phyloP scores from a whole-genome alignment of 352 stramenopile genomes.

The Peronospora destructor region DNA sequence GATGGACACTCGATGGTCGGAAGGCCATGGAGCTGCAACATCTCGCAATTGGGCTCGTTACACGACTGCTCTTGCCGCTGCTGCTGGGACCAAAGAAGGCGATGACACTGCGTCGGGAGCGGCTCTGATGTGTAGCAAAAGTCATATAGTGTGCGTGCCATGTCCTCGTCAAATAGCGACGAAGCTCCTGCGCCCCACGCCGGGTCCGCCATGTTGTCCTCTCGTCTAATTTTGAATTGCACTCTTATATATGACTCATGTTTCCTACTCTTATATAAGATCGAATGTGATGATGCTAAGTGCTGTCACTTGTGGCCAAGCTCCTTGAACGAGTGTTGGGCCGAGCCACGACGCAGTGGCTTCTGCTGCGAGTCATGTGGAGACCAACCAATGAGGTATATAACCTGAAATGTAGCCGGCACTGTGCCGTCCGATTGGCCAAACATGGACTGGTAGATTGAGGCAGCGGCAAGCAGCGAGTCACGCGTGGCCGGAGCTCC shows the following conservation, averaged over 20 bases:
- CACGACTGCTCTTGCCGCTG: background rate
- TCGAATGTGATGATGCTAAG: too few species aligned
- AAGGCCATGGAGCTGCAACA: conserved; percentile 3
- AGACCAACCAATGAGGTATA: conserved; percentile 98
- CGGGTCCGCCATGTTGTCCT: conserved; percentile 24
- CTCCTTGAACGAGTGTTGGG: conserved; percentile 59
- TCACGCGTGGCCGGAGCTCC: conserved; percentile 77
- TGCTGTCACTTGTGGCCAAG: conserved; percentile 25
- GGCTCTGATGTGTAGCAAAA: conserved; percentile 15
- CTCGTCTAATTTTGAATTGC: background rate
- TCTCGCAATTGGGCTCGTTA: conserved; percentile 1
- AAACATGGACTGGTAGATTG: conserved; percentile 93
- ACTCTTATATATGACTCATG: background rate
- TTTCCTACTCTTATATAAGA: background rate
- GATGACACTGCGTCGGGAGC: conserved; percentile 4
- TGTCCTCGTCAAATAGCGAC: conserved; percentile 28
- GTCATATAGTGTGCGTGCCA: conserved; percentile 20
- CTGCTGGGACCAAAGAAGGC: background rate
- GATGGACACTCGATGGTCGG: conserved; percentile 6
- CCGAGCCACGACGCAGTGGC: conserved; percentile 77
- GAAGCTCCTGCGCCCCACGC: conserved; percentile 14
- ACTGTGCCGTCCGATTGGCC: conserved; percentile 83
- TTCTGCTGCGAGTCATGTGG: conserved; percentile 92
- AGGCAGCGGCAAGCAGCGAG: conserved; percentile 89
- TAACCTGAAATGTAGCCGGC: conserved; percentile 93